A percentile compares a stretch with the other conserved stretches of the same genome.
Conservation (phyloP, 1,284 basidiomycete species). For the Microbotryum saponariae region DNA sequence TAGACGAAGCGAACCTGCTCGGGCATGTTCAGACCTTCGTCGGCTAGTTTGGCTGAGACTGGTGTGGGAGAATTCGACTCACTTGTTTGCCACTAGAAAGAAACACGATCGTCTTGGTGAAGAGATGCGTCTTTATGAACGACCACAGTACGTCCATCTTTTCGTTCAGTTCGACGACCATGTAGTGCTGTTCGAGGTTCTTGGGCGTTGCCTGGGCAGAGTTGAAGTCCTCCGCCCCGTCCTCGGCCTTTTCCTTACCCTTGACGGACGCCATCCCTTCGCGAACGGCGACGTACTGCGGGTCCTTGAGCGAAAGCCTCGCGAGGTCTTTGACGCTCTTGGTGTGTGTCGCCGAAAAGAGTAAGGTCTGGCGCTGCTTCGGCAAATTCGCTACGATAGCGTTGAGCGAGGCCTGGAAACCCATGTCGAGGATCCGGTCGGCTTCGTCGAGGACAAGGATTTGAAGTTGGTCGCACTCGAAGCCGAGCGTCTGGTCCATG, state of each 20-base stretch:
- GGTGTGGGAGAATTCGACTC: constrained; percentile 7
- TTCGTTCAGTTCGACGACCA: constrained; percentile 69
- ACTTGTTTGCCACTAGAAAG: constrained; percentile 88
- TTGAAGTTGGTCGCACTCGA: constrained; percentile 83
- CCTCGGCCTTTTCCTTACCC: constrained; percentile 33
- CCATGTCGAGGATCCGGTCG: constrained; percentile 93
- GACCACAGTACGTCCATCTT: constrained; percentile 90
- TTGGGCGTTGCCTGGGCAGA: constrained; percentile 50
- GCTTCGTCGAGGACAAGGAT: constrained; percentile 95
- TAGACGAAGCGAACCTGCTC: constrained; percentile 79
- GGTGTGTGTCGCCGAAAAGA: constrained; percentile 96
- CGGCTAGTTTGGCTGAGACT: too few relatives aligned
- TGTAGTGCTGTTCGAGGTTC: constrained; percentile 84
- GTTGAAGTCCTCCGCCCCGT: constrained; percentile 41
- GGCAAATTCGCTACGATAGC: constrained; percentile 78
- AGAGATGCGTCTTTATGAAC: constrained; percentile 90
- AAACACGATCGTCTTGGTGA: constrained; percentile 88
- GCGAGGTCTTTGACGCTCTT: constrained; percentile 84
- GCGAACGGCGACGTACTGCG: constrained; percentile 58
- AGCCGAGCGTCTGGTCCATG: constrained; percentile 95
- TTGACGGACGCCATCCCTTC: constrained; percentile 46
- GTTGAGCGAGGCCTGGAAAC: constrained; percentile 79
- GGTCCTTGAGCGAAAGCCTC: constrained; percentile 76
- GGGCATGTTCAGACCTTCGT: not conserved
- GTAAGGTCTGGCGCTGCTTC: constrained; percentile 68